phyloP scores from a whole-genome alignment of 1,284 basidiomycete species.

The Cystobasidium slooffiae region DNA sequence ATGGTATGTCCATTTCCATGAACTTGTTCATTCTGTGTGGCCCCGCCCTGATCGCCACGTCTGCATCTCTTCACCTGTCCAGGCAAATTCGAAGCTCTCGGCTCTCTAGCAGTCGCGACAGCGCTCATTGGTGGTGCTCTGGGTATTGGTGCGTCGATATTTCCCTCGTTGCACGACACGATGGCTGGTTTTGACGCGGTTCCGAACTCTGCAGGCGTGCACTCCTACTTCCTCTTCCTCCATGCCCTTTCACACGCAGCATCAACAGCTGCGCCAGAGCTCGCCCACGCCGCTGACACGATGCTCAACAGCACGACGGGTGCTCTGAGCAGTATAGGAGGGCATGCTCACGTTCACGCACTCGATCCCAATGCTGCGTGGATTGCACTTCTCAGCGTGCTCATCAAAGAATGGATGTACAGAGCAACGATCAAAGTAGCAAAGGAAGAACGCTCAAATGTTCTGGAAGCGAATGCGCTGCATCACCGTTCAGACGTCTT shows the following conservation, averaged over 20 bases:
- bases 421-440: constrained; percentile 80
- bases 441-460: constrained; percentile 83
- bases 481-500: constrained; percentile 95
- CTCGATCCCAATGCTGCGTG: constrained; percentile 94
- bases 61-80: not conserved
- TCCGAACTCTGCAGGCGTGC: constrained; percentile 63
- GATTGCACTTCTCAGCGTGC: constrained; percentile 82
- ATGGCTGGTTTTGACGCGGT: not conserved
- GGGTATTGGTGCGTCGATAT: constrained; percentile 68
- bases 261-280: constrained; percentile 64
- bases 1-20: constrained; percentile 49
- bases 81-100: constrained; percentile 58
- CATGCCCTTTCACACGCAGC: constrained; percentile 69
- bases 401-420: constrained; percentile 92
- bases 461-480: constrained; percentile 86
- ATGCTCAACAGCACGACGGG: constrained; percentile 58
- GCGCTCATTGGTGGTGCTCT: constrained; percentile 74
- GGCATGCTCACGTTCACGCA: constrained; percentile 26
- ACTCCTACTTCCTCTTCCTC: constrained; percentile 81
- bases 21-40: constrained; percentile 1
- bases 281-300: constrained; percentile 61
- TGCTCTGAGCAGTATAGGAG: constrained; percentile 52
- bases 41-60: constrained; percentile 4
- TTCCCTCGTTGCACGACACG: not conserved
- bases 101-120: constrained; percentile 58